Evolutionary conservation across 306 rosid genomes (phyloP), one percentile per base, ranked within the genome.

Genomic region (Echinosophora koreensis): DNA sequence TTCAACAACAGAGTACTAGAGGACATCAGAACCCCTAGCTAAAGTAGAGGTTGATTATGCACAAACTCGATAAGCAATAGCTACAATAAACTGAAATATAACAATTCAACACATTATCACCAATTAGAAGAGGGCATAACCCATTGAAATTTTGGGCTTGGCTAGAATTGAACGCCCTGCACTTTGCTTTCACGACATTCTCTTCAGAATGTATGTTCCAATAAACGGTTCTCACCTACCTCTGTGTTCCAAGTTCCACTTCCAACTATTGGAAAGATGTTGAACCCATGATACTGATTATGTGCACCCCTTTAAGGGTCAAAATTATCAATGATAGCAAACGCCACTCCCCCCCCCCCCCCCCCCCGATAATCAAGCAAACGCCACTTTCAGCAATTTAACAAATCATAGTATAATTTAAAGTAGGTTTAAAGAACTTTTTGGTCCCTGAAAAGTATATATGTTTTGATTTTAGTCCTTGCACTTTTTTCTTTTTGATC

Each of bases 141-240:
- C 96, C 3, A 77, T 41, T 55, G 87, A 85, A 61, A 71, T 78
- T 71, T 86, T 88, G 38, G 92, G 86, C 87, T 85, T 90, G 0
- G 84, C 56, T 47, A 86, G 96, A 64, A 89, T 56, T 3, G 90
- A 84, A 10, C 96, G 90, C 44, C 96, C 96, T 27, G 87, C 22
- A 84, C 78, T 86, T 90, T 18, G 84, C 42, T 84, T 90, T 90
- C 83, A 46, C 2, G 49, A 87, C 73, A 82, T 90, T 90, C 83
- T 88, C 92, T 72, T 88, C 92, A 28, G 86, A 0, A 22, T 22
- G 22, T 84, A 82, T 82, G 71, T 76, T 90, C 85, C 96, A 90
- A 69, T 77, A 90, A 73, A 54, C 96, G 96, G 9, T 88, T 92
- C 74, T 69, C 85, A 76, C 90, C 92, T 92, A 76, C 90, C 92